Evolutionary conservation across 106 monocot species (phyloP), one percentile per base, ranked within the genome.

Genomic region (Dendrobium nobile): DNA sequence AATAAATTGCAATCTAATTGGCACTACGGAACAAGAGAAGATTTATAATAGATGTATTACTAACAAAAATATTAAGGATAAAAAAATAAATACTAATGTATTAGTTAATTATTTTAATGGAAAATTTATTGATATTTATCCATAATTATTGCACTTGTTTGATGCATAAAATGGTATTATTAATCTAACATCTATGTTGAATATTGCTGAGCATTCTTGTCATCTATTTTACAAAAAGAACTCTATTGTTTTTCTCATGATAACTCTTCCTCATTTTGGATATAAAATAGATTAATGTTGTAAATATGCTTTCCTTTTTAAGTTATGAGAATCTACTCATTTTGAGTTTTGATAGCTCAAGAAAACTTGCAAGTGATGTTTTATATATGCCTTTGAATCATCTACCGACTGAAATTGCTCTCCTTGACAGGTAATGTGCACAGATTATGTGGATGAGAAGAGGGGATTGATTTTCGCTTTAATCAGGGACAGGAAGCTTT

Each of bases 401-500:
- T 47, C 27, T 4, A 2, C 10, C 7, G 22, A 47, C 10, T 76
- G 27, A n/a, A 47, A 47, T 54, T 26, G 40, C 5, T 83, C 27
- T 78, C n/a, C 17, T 72, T 85, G 44, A 73, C 87, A 95, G 95
- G 95, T 92, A 41, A 95, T 95, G 95, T 95, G 95, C 70, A 87
- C 85, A 41, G 89, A 91, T 41, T 83, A 87, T 88, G 89, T 93
- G 42, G 79, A 83, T 73, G 95, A 95, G 85, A 91, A 95, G 80
- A 93, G 88, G 9, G 91, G 91, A 82, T 85, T 95, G 84, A 79
- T 95, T 40, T 28, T 84, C 41, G 85, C 89, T 41, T 82, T 93
- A 56, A 87, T 95, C 70, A 91, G 83, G 77, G 89, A 85, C 75
- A 85, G 89, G 72, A 93, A 85, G 61, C 80, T 95, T 77, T 85